Conservation (phyloP, 164 flowering plant genomes). For the Kalanchoe fedtschenkoi region DNA sequence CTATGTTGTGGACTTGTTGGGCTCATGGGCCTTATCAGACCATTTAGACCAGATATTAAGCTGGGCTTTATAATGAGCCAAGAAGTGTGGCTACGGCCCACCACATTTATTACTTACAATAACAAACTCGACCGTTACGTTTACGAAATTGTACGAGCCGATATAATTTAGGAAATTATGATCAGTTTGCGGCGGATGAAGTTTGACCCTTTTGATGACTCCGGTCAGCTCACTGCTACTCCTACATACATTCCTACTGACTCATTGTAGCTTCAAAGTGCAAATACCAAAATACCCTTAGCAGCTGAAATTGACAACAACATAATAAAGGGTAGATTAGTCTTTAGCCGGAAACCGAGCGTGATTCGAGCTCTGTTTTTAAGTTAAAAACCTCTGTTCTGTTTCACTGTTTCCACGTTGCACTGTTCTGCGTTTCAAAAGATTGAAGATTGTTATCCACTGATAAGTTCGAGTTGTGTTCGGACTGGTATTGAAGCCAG, state of each 20-base stretch:
- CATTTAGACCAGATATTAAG: too few species aligned
- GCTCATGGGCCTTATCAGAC: too few species aligned
- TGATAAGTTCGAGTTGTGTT: neutral
- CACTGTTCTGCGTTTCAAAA: too few species aligned
- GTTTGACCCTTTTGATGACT: neutral
- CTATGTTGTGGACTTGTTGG: too few species aligned
- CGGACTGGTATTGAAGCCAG: too few species aligned
- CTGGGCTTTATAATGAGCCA: too few species aligned
- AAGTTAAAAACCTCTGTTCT: neutral
- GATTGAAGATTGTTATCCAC: too few species aligned
- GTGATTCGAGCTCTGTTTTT: neutral
- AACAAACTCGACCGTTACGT: neutral
- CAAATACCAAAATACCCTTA: neutral
- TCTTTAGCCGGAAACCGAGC: neutral
- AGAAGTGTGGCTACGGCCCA: too few species aligned
- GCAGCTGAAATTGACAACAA: neutral
- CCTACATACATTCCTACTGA: neutral
- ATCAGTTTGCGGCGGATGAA: neutral
- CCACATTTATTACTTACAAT: neutral
- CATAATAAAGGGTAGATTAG: neutral
- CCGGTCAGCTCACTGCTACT: too few species aligned
- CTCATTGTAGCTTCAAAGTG: neutral
- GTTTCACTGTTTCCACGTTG: neutral
- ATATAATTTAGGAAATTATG: neutral
- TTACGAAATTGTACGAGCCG: too few species aligned